phyloP scores from a whole-genome alignment of 2,329 filamentous ascomycete species.

The Calonectria pteridis region DNA sequence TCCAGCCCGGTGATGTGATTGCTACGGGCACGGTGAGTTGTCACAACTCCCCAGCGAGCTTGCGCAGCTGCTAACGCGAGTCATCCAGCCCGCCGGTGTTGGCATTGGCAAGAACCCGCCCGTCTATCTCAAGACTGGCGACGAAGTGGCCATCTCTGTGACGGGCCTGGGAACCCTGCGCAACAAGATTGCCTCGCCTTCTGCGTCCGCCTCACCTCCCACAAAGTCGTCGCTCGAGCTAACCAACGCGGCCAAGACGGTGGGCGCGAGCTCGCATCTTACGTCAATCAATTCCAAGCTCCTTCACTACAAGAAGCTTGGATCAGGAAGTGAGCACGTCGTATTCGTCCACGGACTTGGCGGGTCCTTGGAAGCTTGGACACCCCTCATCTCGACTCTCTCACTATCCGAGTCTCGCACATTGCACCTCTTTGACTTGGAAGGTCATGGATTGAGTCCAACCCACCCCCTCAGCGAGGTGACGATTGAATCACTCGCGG shows the following conservation, averaged over 20 bases:
- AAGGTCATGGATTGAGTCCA: slow-evolving; percentile 67
- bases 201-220: not conserved
- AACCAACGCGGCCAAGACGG: slow-evolving; percentile 34
- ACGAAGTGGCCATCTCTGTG: slow-evolving; percentile 54
- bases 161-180: slow-evolving; percentile 33
- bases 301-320: slow-evolving; percentile 53
- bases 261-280: slow-evolving; percentile 43
- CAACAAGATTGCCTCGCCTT: slow-evolving; percentile 27
- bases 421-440: slow-evolving; percentile 64
- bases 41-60: not conserved
- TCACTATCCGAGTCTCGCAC: slow-evolving; percentile 21
- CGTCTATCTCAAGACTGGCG: slow-evolving; percentile 55
- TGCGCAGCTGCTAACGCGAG: not conserved
- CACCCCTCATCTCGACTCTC: slow-evolving; percentile 56
- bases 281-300: slow-evolving; percentile 55
- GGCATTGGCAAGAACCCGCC: slow-evolving; percentile 58
- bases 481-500: slow-evolving; percentile 57
- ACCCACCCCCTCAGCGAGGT: slow-evolving; percentile 58
- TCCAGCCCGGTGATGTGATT: slow-evolving; percentile 60
- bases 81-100: slow-evolving; percentile 54
- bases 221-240: slow-evolving; percentile 17
- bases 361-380: slow-evolving; percentile 58
- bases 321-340: slow-evolving; percentile 44
- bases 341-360: slow-evolving; percentile 70
- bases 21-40: slow-evolving; percentile 55